Evolutionary conservation across 202 grass and related monocot genomes (phyloP).

Genomic region (Cymbopogon flexuosus): DNA sequence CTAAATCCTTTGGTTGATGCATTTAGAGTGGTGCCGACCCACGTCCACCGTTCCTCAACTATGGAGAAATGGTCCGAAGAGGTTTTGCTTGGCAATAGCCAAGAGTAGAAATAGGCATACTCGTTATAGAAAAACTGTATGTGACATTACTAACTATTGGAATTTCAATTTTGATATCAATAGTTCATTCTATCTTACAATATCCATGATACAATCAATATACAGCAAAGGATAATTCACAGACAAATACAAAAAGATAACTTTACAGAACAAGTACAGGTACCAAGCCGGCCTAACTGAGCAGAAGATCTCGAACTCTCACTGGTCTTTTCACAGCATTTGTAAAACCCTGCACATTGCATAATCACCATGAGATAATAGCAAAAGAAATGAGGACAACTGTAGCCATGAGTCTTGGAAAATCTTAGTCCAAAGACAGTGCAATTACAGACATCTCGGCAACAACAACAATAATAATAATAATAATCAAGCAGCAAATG

Average conservation of each 20-base stretch:
- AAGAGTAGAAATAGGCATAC: not conserved
- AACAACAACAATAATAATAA: too few relatives aligned
- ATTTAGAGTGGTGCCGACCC: too few relatives aligned
- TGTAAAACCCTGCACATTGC: conserved; percentile 76
- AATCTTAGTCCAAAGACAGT: not conserved
- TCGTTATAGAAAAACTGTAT: not conserved
- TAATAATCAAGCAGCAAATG: not conserved
- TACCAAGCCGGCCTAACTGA: conserved; percentile 39
- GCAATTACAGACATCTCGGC: too few relatives aligned
- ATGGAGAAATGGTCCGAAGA: too few relatives aligned
- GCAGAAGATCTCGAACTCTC: conserved; percentile 69
- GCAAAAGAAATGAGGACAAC: not conserved
- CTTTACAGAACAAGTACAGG: conserved; percentile 26
- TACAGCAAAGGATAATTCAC: not conserved
- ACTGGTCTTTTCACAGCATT: conserved; percentile 96
- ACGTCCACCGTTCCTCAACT: too few relatives aligned
- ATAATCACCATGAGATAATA: conserved; percentile 19
- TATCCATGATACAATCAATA: not conserved
- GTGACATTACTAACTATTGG: not conserved
- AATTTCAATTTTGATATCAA: not conserved
- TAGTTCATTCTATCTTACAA: not conserved
- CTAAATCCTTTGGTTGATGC: too few relatives aligned
- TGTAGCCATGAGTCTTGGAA: not conserved
- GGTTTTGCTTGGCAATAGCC: too few relatives aligned
- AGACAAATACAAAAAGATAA: not conserved